These are phyloP conservation scores for Metschnikowia chrysomelidarum DNA, from an alignment of 805 yeast genomes.

Conservation along the genomic window DNA sequence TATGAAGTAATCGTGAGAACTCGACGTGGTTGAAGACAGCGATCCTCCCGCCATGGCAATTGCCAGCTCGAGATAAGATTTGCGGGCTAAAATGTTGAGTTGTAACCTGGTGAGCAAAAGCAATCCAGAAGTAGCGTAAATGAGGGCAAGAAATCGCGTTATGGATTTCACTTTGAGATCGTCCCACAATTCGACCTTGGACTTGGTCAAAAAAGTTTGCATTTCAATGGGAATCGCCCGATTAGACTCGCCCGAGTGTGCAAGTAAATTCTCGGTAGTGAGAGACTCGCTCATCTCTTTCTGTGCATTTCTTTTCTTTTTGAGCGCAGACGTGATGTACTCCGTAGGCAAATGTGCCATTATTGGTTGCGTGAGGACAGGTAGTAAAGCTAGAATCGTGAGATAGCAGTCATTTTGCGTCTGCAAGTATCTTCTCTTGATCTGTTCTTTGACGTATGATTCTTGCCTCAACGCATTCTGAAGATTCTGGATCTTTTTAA, in stretches of 20 bases:
- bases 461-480: conserved; percentile 42
- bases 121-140: conserved; percentile 66
- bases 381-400: conserved; percentile 79
- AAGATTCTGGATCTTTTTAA: conserved; percentile 38
- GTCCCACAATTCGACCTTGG: conserved; percentile 67
- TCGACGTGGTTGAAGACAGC: conserved; percentile 12
- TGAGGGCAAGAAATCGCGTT: conserved; percentile 66
- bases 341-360: conserved; percentile 67
- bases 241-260: conserved; percentile 29
- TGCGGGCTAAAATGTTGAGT: conserved; percentile 82
- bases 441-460: conserved; percentile 45
- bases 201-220: conserved; percentile 25
- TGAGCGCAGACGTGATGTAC: conserved; percentile 64
- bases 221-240: conserved; percentile 18
- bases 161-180: conserved; percentile 73
- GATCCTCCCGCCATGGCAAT: conserved; percentile 61
- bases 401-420: conserved; percentile 87
- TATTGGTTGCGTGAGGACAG: conserved; percentile 68
- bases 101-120: conserved; percentile 82
- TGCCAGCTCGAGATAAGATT: conserved; percentile 79
- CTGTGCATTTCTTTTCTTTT: conserved; percentile 48
- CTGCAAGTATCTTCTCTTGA: conserved; percentile 81
- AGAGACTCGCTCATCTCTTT: conserved; percentile 42
- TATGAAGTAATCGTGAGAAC: conserved; percentile 48
- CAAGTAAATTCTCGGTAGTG: conserved; percentile 41